Evolutionary conservation across 2,329 filamentous ascomycete genomes (phyloP), one percentile per base, ranked within the genome.

Genomic region (Aspergillus latus): DNA sequence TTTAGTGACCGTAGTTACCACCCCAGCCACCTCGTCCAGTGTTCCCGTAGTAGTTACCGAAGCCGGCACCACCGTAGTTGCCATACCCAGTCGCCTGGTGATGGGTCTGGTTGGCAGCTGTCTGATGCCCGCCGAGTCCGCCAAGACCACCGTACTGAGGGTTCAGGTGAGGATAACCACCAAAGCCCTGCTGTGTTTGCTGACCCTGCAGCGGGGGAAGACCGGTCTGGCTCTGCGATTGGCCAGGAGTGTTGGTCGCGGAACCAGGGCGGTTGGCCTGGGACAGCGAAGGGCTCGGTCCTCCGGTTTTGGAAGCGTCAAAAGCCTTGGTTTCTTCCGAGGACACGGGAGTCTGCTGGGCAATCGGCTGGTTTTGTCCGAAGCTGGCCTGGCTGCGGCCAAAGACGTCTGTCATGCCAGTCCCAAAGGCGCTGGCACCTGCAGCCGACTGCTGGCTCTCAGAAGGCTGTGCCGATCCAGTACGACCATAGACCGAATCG

Each of bases 251-350:
- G 72, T 85, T 86, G 30, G 83, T 81, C 6, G 84, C 84, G 37
- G 84, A 87, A 42, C 82, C 83, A 39, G 85, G 84, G 59, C 85
- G 83, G 62, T 84, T 83, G 44, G 82, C 82, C 67, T 86, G 84
- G 46, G 82, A 82, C 39, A 87, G 77, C 10, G 82, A 82, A 28
- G 84, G 84, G 62, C 83, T 86, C 30, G 85, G 84, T 9, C 83
- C 82, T 43, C 78, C 79, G 48, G 76, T 72, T 74, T 85, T 85
- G 46, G 80, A 74, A 16, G 84, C 78, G 59, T 81, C 80, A 60
- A 82, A 86, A 6, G 79, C 78, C 74, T 85, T 86, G 61, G 84
- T 68, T 57, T 85, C 83, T 44, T 86, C 84, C 43, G 71, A 63
- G 34, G 66, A 72, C 54, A 74, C 74, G 6, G 74, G 70, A 46